These are phyloP conservation scores for Cenchrus americanus DNA, from an alignment of 176 grass and related monocot genomes.

Conservation along the genomic window DNA sequence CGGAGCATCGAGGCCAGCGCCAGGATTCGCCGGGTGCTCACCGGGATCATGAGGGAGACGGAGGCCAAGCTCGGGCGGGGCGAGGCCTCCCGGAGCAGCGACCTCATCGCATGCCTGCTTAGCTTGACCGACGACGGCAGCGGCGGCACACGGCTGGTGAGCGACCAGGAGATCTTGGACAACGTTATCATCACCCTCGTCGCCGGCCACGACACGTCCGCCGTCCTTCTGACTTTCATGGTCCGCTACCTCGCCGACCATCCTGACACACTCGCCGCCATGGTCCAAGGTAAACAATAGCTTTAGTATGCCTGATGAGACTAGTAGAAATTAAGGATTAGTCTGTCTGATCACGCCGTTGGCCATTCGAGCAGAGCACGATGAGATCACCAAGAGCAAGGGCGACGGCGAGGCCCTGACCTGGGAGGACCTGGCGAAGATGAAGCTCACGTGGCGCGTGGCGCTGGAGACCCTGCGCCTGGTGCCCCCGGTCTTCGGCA, in stretches of 20 bases:
- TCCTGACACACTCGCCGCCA: conserved; percentile 26
- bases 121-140: not conserved
- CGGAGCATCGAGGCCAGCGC: conserved; percentile 31
- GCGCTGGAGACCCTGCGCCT: conserved; percentile 39
- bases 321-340: not conserved
- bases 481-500: conserved; percentile 46
- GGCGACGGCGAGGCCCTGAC: conserved; percentile 36
- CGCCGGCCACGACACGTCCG: conserved; percentile 50
- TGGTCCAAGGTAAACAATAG: conserved; percentile 30
- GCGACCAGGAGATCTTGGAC: conserved; percentile 60
- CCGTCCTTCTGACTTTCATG: conserved; percentile 61
- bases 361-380: conserved; percentile 33
- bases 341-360: not conserved
- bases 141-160: conserved; percentile 17
- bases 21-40: not conserved
- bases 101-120: conserved; percentile 50
- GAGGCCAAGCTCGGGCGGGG: conserved; percentile 13
- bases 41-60: not conserved
- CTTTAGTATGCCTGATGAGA: conserved; percentile 4
- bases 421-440: conserved; percentile 52
- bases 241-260: conserved; percentile 56
- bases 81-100: conserved; percentile 10
- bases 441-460: conserved; percentile 48
- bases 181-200: conserved; percentile 46
- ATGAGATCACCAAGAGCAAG: conserved; percentile 43